Percentiles rank a stretch among this genome's conserved stretches.
phyloP scores from a whole-genome alignment of 1,284 basidiomycete genomes.

The Ceratobasidium sp. region DNA sequence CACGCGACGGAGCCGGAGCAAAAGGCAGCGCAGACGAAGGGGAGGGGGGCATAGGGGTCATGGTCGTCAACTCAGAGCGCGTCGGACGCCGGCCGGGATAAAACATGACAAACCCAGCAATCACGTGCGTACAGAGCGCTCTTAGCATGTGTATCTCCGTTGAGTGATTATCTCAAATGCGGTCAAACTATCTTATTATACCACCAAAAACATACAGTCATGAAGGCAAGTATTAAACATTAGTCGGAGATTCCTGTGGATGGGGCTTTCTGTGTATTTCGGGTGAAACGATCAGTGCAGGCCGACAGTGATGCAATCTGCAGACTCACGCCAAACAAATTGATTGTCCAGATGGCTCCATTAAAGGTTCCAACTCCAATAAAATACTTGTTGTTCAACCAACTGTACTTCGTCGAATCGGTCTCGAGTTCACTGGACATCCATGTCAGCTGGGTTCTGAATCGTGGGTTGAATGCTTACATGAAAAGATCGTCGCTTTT shows the following conservation, averaged over 20 bases:
- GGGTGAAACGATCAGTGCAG: too few relatives aligned
- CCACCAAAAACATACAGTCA: not conserved
- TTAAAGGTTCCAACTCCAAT: constrained; percentile 43
- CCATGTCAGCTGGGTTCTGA: not conserved
- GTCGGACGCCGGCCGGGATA: not conserved
- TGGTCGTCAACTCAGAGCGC: constrained; percentile 29
- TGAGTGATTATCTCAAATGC: too few relatives aligned
- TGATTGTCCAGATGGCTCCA: constrained; percentile 45
- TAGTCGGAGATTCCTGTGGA: too few relatives aligned
- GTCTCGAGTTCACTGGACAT: constrained; percentile 45
- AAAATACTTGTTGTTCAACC: constrained; percentile 47
- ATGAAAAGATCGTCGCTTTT: constrained; percentile 42
- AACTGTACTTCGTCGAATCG: constrained; percentile 38
- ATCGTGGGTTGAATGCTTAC: constrained; percentile 4
- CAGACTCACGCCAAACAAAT: constrained; percentile 44
- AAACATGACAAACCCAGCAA: not conserved
- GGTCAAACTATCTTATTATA: too few relatives aligned
- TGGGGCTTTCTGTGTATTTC: too few relatives aligned
- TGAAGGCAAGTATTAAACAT: not conserved
- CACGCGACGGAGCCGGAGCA: constrained; percentile 32
- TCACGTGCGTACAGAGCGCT: not conserved
- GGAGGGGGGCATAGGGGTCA: constrained; percentile 3
- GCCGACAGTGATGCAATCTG: not conserved
- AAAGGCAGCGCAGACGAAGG: constrained; percentile 23
- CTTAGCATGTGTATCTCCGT: too few relatives aligned